Evolutionary conservation across 345 rosid genomes (phyloP), one percentile per base, ranked within the genome.

Genomic region (Populus alba): DNA sequence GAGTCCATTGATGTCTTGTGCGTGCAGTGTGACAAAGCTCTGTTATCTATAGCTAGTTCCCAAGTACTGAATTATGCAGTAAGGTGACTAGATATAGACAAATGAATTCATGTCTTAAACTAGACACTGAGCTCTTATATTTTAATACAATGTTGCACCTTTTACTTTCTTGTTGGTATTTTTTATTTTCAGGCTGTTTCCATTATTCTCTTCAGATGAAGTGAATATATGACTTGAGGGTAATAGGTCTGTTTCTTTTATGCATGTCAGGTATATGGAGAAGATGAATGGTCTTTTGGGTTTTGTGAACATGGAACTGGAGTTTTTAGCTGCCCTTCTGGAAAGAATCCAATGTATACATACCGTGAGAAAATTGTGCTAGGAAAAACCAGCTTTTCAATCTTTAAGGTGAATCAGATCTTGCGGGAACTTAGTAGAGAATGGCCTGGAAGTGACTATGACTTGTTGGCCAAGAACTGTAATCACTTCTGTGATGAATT

Each of bases 231-330:
- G 57, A 59, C 9, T 74, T 12, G 35, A 73, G 27, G 72, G 59
- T 78, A 59, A 79, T 75, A 82, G 73, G 39, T 37, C 75, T 69
- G 41, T 75, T 70, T 75, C 29, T 61, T 33, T 8, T 71, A 11
- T 80, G 59, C 23, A 20, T 71, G 77, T 47, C 88, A 94, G 98
- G 85, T 94, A 55, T 89, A 89, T 89, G 97, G 98, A 74, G 89
- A 90, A 3, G 97, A 92, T 29, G 99, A 96, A 81, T 96, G 98
- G 97, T 96, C 98, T 81, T 94, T 90, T 72, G 99, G 99, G 68
- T 96, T 87, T 78, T 94, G 97, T 65, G 97, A 94, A 35, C 91
- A 90, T 59, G 99, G 99, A 78, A 89, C 93, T 77, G 99, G 99
- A 73, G 98, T 92, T 66, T 96, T 94, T 79, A 88, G 89, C 74